Evolutionary conservation across 2,329 filamentous ascomycete genomes (phyloP).

Genomic region (Rasamsonia emersonii): DNA sequence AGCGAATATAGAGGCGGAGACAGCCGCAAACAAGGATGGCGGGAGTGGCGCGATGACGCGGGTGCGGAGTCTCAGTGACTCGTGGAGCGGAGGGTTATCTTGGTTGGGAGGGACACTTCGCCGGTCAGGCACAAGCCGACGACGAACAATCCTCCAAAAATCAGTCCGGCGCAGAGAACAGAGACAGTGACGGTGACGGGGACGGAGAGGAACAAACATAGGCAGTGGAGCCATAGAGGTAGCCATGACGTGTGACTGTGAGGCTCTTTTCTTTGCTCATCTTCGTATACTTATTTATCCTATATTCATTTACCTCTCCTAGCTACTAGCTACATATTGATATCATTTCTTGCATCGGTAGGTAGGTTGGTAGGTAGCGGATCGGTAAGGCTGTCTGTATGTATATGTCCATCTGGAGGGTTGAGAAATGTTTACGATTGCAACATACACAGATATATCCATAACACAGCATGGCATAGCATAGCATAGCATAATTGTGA

Average conservation of each 20-base stretch:
- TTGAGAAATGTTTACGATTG: no score
- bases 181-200: no score
- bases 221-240: not conserved
- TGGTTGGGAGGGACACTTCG: constrained; percentile 28
- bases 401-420: no score
- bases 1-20: not conserved
- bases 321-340: no score
- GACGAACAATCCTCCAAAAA: not conserved
- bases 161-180: no score
- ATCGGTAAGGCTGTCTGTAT: no score
- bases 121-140: constrained; percentile 5
- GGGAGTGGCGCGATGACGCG: constrained; percentile 16
- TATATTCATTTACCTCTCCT: no score
- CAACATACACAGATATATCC: no score
- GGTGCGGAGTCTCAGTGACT: constrained; percentile 30
- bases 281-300: not conserved
- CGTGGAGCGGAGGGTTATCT: constrained; percentile 25
- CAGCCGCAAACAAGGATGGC: constrained; percentile 6
- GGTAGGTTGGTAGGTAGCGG: no score
- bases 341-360: no score
- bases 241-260: not conserved
- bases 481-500: no score
- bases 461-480: no score
- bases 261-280: not conserved
- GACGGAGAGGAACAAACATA: not conserved